Evolutionary conservation across 1,139 yeast genomes (phyloP), one percentile per base, ranked within the genome.

Genomic region (Fermentozyma sake): DNA sequence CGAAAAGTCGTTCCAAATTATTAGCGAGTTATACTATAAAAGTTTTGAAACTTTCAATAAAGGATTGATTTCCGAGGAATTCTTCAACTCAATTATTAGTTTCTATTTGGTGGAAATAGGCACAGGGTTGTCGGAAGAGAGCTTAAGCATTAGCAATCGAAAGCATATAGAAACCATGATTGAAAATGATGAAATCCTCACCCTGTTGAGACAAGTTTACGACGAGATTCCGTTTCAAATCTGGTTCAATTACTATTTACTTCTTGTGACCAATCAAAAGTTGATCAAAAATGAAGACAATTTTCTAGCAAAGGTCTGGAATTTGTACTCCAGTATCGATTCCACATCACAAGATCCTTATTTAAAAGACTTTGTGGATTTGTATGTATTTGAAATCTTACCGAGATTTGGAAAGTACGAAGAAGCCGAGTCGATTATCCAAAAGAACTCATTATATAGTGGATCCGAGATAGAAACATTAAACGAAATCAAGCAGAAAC

Each of bases 61-160:
- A 19, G 61, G 57, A 10, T 37, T 46, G 18, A 48, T 63, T 11
- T 43, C 49, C 4, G 58, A 55, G 29, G 36, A 40, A n/a, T 34
- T 58, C 9, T 58, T 62, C 27, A 37, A 46, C 29, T 63, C 63
- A 37, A 55, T 64, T 13, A 41, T 61, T 18, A 52, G 54, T 26
- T 48, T 67, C 23, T 65, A 66, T 36, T 47, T 64, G 35, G 53
- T 61, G 3, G 58, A 61, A 32, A 41, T 59, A 4, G 72, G 72
- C 0, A 51, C 14, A 14, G 31, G 32, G 10, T 23, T 28, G 10
- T n/a, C n/a, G n/a, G n/a, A n/a, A n/a, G n/a, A n/a, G n/a, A n/a
- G n/a, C n/a, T n/a, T n/a, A n/a, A n/a, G n/a, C n/a, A n/a, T n/a
- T 22, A 20, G 10, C 26, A 27, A 13, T 15, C 14, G 23, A 8